Evolutionary conservation across 2,329 filamentous ascomycete genomes (phyloP).

Genomic region (Arthrobotrys sphaeroides): DNA sequence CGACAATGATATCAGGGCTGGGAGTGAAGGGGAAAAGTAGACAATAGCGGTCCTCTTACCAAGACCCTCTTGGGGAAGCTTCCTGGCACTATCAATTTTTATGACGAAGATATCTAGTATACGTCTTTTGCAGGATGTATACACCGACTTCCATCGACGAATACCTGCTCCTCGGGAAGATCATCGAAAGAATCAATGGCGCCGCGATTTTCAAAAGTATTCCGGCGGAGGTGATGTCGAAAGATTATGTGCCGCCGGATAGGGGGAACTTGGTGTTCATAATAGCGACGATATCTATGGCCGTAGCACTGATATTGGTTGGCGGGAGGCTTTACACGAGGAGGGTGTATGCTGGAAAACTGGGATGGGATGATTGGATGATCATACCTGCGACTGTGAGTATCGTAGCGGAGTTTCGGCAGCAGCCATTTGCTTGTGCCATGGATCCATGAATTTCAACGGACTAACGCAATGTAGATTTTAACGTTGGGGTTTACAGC

Average conservation of each 20-base stretch:
- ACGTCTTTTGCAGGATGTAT: conserved; percentile 15
- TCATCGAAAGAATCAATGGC: conserved; percentile 20
- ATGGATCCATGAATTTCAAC: neutral
- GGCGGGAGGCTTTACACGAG: conserved; percentile 28
- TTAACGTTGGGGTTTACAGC: conserved; percentile 22
- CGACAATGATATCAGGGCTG: conserved; percentile 34
- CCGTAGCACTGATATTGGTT: conserved; percentile 18
- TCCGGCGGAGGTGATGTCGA: neutral
- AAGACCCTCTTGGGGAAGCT: neutral
- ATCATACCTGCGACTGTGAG: conserved; percentile 32
- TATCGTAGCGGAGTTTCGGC: too few relatives aligned
- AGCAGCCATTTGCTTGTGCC: neutral
- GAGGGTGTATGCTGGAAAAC: conserved; percentile 9
- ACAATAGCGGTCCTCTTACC: neutral
- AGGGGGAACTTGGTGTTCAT: conserved; percentile 20
- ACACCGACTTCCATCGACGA: conserved; percentile 17
- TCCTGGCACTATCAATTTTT: neutral
- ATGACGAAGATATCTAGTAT: neutral
- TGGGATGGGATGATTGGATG: conserved; percentile 39
- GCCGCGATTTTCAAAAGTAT: conserved; percentile 27
- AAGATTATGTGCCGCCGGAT: conserved; percentile 31
- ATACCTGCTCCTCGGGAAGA: conserved; percentile 6
- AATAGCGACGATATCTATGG: conserved; percentile 17
- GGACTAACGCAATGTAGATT: neutral
- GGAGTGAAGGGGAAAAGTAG: neutral